Evolutionary conservation across 768 basidiomycete genomes (phyloP).

Genomic region (Trametes cubensis): DNA sequence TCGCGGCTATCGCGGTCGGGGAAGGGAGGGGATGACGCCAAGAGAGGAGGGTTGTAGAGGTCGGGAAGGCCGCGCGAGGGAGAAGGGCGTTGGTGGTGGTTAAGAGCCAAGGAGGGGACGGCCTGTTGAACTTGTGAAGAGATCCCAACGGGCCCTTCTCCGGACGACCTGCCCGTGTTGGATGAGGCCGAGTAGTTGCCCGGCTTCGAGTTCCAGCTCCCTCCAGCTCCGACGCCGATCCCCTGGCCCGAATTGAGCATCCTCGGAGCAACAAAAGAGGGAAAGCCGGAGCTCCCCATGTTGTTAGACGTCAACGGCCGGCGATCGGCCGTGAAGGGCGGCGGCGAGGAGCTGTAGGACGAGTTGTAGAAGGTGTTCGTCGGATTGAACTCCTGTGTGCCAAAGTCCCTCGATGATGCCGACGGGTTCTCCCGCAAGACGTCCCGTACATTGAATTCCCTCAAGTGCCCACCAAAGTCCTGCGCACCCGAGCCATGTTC

Average conservation of each 20-base stretch:
- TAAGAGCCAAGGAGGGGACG: constrained; percentile 30
- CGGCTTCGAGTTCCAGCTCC: constrained; percentile 26
- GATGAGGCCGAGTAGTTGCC: constrained; percentile 22
- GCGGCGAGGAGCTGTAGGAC: constrained; percentile 29
- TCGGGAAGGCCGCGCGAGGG: constrained; percentile 29
- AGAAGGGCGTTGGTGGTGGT: constrained; percentile 35
- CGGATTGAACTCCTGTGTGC: constrained; percentile 19
- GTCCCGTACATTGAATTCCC: constrained; percentile 24
- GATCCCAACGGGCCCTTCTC: constrained; percentile 18
- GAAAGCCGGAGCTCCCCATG: constrained; percentile 25
- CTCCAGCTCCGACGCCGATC: constrained; percentile 22
- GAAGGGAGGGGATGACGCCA: constrained; percentile 23
- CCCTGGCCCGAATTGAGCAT: constrained; percentile 27
- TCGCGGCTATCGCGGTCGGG: constrained; percentile 30
- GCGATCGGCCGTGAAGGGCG: constrained; percentile 29
- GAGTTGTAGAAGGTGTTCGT: constrained; percentile 19
- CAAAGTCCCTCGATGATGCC: constrained; percentile 20
- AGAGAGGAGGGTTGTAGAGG: constrained; percentile 28
- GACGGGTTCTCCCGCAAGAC: constrained; percentile 19
- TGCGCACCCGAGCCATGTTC: constrained; percentile 14
- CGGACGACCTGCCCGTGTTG: constrained; percentile 24
- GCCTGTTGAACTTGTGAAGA: constrained; percentile 32
- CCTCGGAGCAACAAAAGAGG: constrained; percentile 30
- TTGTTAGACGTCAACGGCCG: constrained; percentile 19
- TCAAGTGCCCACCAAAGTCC: constrained; percentile 21